Base-by-base conservation (phyloP, 176 grass and related monocot genomes). In the Carex pumila region DNA sequence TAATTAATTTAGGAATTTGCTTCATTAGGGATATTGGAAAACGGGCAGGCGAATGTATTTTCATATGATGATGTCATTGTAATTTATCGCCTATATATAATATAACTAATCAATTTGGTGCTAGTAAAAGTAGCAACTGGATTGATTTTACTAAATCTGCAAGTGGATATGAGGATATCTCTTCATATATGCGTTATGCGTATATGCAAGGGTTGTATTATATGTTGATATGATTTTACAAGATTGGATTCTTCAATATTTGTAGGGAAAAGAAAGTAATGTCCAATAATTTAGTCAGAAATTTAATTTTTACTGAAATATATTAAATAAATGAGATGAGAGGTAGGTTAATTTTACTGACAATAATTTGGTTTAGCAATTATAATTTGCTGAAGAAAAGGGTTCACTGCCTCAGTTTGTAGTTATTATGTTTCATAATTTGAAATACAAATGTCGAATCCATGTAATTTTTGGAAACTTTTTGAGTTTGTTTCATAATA, bases 1-100 rank as follows among this genome's bases (percentile, higher is more conserved):
- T 83, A 68, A 83, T 83, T 83, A 68, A 83, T 83, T 49, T 83
- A 83, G 61, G 62, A 82, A 65, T 83, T 63, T 83, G 43, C 81
- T 83, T 68, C 21, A 69, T 83, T 83, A 69, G 81, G 43, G 18
- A 62, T 65, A 39, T 39, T 39, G 58, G 32, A 47, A 81, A 81
- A 43, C 22, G 0, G 13, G 58, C 7, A 81, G 79, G 57, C 30
- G 81, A 66, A 63, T 83, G 21, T 57, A 32, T 69, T 81, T 83
- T 65, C 39, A 83, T 13, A 55, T 83, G 45, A 53, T 81, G 79
- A 81, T 61, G 37, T 69, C 81, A 83, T 83, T 83, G 81, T 83
- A 83, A 69, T 83, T 68, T 83, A 53, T 83, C 62, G 81, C 62
- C 43, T 66, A 50, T 54, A 76, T 66, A 50, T 76, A 76, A 11